Conservation (phyloP, 257 asterid genomes). For the Petrea volubilis region DNA sequence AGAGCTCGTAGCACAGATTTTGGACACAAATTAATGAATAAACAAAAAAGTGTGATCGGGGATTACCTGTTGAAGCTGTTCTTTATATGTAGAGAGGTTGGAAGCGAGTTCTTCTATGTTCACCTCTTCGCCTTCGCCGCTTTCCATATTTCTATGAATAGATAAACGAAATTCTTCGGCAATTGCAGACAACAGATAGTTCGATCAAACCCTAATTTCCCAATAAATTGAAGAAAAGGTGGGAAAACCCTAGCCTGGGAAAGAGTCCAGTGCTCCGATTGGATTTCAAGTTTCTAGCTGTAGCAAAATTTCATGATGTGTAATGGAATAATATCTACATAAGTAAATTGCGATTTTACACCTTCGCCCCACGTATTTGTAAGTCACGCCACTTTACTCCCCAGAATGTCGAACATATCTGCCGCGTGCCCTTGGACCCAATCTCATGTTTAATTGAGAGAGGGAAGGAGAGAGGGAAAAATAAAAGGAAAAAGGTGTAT, state of each 20-base stretch:
- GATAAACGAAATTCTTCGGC: not conserved
- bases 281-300: not conserved
- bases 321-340: too few relatives aligned
- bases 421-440: too few relatives aligned
- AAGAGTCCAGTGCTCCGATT: not conserved
- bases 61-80: slow-evolving; percentile 87
- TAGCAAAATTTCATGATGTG: not conserved
- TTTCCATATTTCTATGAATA: slow-evolving; percentile 33
- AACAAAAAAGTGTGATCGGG: not conserved
- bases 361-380: too few relatives aligned
- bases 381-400: too few relatives aligned
- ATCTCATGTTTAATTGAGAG: too few relatives aligned
- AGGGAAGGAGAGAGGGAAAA: too few relatives aligned
- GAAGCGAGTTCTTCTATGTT: slow-evolving; percentile 85
- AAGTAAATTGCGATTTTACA: too few relatives aligned
- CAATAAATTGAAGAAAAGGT: not conserved
- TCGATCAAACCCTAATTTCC: not conserved
- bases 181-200: not conserved
- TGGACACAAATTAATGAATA: not conserved
- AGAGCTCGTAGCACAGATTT: not conserved
- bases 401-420: too few relatives aligned
- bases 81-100: slow-evolving; percentile 81
- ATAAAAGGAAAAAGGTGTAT: too few relatives aligned
- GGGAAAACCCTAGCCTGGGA: not conserved
- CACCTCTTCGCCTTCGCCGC: slow-evolving; percentile 73